Percentiles rank a stretch among this genome's conserved stretches.
phyloP scores from a whole-genome alignment of 2,329 filamentous ascomycete genomes.

The Fusarium brachygibbosum region DNA sequence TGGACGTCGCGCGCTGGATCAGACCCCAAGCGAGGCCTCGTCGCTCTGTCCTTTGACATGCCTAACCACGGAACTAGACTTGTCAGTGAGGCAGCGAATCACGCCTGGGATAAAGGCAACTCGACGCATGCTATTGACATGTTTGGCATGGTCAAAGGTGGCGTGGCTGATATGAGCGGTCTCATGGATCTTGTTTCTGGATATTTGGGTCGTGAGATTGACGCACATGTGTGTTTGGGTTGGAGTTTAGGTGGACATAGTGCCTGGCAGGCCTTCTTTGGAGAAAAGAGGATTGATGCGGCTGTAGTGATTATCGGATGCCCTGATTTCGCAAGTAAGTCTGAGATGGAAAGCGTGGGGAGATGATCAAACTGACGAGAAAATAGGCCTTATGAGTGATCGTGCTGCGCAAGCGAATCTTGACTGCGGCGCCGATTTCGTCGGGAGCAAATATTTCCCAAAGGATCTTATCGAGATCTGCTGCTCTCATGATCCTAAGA shows the following conservation, averaged over 20 bases:
- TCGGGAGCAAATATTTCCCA: constrained; percentile 85
- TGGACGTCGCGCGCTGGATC: constrained; percentile 68
- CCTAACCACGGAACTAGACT: constrained; percentile 87
- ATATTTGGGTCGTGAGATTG: constrained; percentile 69
- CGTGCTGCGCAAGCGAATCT: constrained; percentile 77
- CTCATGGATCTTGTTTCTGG: constrained; percentile 84
- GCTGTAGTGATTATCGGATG: constrained; percentile 88
- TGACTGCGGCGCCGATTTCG: constrained; percentile 71
- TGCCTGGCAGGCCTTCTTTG: constrained; percentile 85
- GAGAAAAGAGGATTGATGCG: constrained; percentile 82
- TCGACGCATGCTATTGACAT: constrained; percentile 89
- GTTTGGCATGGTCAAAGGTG: constrained; percentile 81
- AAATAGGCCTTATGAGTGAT: constrained; percentile 75
- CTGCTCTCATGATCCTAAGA: constrained; percentile 79
- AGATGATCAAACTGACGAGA: background rate
- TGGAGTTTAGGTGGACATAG: constrained; percentile 90
- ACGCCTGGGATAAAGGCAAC: constrained; percentile 85
- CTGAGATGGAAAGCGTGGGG: background rate
- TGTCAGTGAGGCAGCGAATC: constrained; percentile 77
- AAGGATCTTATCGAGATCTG: constrained; percentile 73
- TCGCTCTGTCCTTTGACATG: constrained; percentile 91
- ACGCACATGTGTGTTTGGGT: constrained; percentile 81
- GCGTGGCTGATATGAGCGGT: constrained; percentile 78
- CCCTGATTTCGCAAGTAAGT: constrained; percentile 81
- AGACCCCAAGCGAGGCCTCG: constrained; percentile 67